Evolutionary conservation across 768 basidiomycete species (phyloP), one percentile per base, ranked within the genome.

Genomic region (Russula sp.): DNA sequence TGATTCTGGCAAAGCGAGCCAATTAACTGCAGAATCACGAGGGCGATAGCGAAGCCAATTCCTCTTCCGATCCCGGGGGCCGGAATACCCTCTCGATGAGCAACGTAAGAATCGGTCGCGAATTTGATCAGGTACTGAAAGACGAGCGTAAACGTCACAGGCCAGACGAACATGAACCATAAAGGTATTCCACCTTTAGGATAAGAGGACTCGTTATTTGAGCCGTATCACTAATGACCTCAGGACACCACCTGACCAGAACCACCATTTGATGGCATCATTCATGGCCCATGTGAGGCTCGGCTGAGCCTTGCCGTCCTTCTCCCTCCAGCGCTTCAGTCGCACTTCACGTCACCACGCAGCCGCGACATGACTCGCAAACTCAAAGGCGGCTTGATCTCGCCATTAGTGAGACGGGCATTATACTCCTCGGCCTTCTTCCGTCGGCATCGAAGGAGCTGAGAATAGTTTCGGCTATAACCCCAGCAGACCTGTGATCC

Each of bases 121-220:
- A 92, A 94, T 51, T 78, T 82, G 68, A 92, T 87, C 72, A 92
- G 82, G 11, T 82, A 83, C 87, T 88, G 52, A 16, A 24, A 34
- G 50, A 50, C 20, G 10, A 3, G 24, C 8, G 40, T 30, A 30
- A 28, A 2, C 40, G 36, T 28, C 16, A 22, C 42, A 18, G 14
- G 54, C 11, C n/a, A 53, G 56, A 48, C 5, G 13, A 51, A 34
- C 30, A 22, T n/a, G 54, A 18, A 20, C 24, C 36, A n/a, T 8
- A 1, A n/a, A 57, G 20, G 65, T 0, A 22, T 30, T 76, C 20
- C 65, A 87, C 89, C 79, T 90, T 91, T 56, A 93, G 85, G 10
- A 94, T 73, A 4, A 93, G 82, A 9, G 92, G 90, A 73, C 84
- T 86, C 18, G 85, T 87, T 26, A 90, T 79, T 70, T 87, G 88